A percentile compares a stretch with the other conserved stretches of the same genome.
phyloP scores from a whole-genome alignment of 176 grass and related monocot species.

The Carex scoparia region DNA sequence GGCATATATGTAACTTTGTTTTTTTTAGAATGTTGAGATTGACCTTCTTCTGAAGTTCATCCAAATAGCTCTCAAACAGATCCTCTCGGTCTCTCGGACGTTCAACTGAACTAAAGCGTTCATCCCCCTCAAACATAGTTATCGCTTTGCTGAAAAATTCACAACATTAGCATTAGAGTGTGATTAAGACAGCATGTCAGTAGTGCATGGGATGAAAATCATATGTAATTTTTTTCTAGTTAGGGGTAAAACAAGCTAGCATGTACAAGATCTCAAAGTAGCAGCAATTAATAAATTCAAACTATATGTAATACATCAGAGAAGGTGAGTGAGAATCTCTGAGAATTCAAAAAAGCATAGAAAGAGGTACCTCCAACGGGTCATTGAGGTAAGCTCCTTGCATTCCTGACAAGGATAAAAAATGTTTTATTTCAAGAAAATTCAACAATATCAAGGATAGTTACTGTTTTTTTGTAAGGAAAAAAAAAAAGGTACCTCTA shows the following conservation, averaged over 20 bases:
- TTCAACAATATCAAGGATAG: background rate
- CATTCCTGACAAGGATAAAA: constrained; percentile 57
- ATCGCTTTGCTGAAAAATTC: constrained; percentile 72
- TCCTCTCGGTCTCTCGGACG: constrained; percentile 86
- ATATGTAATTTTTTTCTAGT: background rate
- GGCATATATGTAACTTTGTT: background rate
- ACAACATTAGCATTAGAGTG: background rate
- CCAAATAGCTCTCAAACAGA: constrained; percentile 90
- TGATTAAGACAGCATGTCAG: background rate
- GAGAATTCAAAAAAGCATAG: constrained; percentile 6
- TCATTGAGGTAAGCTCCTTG: constrained; percentile 66
- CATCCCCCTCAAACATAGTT: constrained; percentile 79
- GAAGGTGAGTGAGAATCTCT: background rate
- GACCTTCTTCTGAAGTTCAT: constrained; percentile 96
- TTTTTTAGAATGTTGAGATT: constrained; percentile 1
- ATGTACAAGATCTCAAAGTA: background rate
- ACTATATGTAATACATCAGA: background rate
- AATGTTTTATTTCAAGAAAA: constrained; percentile 14
- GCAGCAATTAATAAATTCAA: background rate
- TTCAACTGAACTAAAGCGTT: constrained; percentile 65
- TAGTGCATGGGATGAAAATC: background rate
- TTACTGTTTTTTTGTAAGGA: background rate
- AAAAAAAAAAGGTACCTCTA: constrained; percentile 57
- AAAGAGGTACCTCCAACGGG: constrained; percentile 75
- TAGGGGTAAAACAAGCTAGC: background rate